A percentile compares a stretch with the other conserved stretches of the same genome.
phyloP scores from a whole-genome alignment of 2,329 filamentous ascomycete genomes.

The Pezicula rhizophila region DNA sequence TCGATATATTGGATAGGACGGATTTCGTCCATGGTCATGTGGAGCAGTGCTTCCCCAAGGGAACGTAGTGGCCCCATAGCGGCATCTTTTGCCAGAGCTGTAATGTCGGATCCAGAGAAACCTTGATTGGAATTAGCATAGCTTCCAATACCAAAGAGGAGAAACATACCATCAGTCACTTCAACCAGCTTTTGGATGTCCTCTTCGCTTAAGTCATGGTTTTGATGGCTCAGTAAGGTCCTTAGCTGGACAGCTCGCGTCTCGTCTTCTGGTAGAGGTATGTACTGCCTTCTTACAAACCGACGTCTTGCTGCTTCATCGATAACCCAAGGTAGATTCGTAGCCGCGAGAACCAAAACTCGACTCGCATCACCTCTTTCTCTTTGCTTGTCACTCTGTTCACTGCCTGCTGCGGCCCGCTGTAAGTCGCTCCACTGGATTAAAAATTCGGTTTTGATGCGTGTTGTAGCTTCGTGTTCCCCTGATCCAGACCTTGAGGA shows the following conservation, averaged over 20 bases:
- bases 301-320: conserved; percentile 87
- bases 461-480: conserved; percentile 86
- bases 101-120: conserved; percentile 97
- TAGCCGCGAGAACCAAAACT: conserved; percentile 89
- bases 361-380: conserved; percentile 75
- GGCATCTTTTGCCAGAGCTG: conserved; percentile 91
- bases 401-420: conserved; percentile 81
- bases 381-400: conserved; percentile 59
- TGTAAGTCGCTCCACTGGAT: conserved; percentile 97
- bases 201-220: conserved; percentile 53
- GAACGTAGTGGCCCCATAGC: conserved; percentile 94
- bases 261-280: conserved; percentile 80
- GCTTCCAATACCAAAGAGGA: not conserved
- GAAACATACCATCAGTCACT: conserved; percentile 56
- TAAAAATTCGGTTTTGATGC: conserved; percentile 96
- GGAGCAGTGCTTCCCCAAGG: conserved; percentile 79
- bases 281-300: conserved; percentile 93
- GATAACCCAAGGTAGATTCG: conserved; percentile 95
- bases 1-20: conserved; percentile 76
- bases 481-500: conserved; percentile 76
- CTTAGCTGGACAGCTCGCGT: conserved; percentile 75
- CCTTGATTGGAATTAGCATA: conserved; percentile 43
- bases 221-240: conserved; percentile 79
- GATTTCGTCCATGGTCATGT: conserved; percentile 93
- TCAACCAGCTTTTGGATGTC: conserved; percentile 72